These are phyloP conservation scores for Craspedostauros australis DNA, from an alignment of 108 stramenopile species.

Conservation along the genomic window DNA sequence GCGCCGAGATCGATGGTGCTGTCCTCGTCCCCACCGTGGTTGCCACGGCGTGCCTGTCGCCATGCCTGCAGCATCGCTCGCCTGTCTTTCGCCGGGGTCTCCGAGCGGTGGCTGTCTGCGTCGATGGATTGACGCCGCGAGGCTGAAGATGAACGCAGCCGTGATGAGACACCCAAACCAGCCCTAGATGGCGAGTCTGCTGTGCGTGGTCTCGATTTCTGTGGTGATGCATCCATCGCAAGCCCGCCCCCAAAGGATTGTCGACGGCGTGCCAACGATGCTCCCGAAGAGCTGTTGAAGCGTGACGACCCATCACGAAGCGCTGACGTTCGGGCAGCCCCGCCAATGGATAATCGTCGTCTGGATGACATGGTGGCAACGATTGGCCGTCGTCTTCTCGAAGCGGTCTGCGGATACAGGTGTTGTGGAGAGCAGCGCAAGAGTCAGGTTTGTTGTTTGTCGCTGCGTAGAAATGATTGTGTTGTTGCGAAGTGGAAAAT, in stretches of 20 bases:
- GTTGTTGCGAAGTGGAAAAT: too few relatives aligned
- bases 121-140: constrained; percentile 26
- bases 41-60: constrained; percentile 30
- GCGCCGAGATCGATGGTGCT: not conserved
- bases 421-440: too few relatives aligned
- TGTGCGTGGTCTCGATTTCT: constrained; percentile 1
- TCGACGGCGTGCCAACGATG: not conserved
- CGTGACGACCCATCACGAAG: constrained; percentile 10
- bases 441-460: too few relatives aligned
- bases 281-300: constrained; percentile 8
- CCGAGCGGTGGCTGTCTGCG: constrained; percentile 5
- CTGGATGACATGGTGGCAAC: too few relatives aligned
- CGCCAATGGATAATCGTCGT: too few relatives aligned
- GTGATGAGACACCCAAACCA: not conserved
- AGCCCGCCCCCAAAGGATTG: constrained; percentile 9
- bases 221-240: constrained; percentile 9
- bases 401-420: too few relatives aligned
- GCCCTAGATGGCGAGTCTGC: not conserved
- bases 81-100: constrained; percentile 46
- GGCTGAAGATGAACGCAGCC: constrained; percentile 10
- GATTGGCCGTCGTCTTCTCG: too few relatives aligned
- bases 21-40: constrained; percentile 5
- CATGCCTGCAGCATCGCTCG: constrained; percentile 74
- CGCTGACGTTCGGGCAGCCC: too few relatives aligned
- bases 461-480: too few relatives aligned